Percentiles rank a stretch among this genome's conserved stretches.
phyloP scores from a whole-genome alignment of 345 rosid species.

The Gossypium mustelinum region DNA sequence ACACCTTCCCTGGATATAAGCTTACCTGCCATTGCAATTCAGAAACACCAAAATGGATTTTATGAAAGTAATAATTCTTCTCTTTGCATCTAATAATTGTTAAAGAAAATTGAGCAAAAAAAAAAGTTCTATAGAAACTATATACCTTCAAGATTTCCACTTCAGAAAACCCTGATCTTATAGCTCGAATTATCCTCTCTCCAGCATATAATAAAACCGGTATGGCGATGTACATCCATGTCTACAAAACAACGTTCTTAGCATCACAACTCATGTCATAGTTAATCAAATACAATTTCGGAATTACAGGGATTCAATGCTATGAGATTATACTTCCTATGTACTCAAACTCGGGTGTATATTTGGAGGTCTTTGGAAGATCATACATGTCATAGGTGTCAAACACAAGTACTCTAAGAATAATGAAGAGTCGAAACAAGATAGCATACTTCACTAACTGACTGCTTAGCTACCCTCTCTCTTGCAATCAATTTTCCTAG shows the following conservation, averaged over 20 bases:
- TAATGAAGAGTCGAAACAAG: neutral
- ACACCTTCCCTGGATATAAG: constrained; percentile 45
- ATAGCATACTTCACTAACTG: neutral
- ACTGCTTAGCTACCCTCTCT: neutral
- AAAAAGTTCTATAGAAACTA: neutral
- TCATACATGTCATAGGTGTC: neutral
- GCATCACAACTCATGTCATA: neutral
- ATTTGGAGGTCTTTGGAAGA: neutral
- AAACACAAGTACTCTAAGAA: neutral
- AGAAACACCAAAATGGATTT: neutral
- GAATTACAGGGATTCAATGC: neutral
- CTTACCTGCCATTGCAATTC: constrained; percentile 31
- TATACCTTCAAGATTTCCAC: constrained; percentile 36
- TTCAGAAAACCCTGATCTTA: constrained; percentile 37
- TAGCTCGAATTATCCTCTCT: constrained; percentile 40
- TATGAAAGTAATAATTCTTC: neutral
- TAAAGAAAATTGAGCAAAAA: neutral
- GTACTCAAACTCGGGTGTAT: neutral
- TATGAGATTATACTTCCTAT: neutral
- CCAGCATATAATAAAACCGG: constrained; percentile 48
- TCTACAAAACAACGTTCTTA: constrained; percentile 27
- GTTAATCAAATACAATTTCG: neutral
- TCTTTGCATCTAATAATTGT: neutral
- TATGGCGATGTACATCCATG: constrained; percentile 55
- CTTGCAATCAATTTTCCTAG: neutral